Evolutionary conservation across 1,284 basidiomycete species (phyloP), one percentile per base, ranked within the genome.

Genomic region (Puccinia hordei): DNA sequence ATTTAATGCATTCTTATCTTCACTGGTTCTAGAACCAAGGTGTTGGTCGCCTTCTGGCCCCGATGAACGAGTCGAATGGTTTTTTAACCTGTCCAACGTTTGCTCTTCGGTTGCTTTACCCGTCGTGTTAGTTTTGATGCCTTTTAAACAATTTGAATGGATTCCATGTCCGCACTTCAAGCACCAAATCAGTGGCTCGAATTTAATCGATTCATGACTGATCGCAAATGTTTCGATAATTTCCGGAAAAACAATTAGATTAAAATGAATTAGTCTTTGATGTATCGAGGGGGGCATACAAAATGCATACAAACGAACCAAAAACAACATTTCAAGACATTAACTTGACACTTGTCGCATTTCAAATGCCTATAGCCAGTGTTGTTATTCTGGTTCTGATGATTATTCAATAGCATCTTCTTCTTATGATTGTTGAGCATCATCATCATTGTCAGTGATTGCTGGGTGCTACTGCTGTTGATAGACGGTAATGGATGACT

Each of bases 131-230:
- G 66, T 15, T 22, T 69, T 69, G 33, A 59, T 55, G 19, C 33
- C 24, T n/a, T 57, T 41, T 15, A 77, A 24, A 55, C 74, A 77
- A 12, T 55, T 55, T 10, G 35, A 35, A 68, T 77, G 74, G 49
- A 68, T 68, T 22, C 61, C 74, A 77, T 77, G 74, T 17, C 74
- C 74, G 57, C 74, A 77, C n/a, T 68, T 68, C 13, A 65, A 38
- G 46, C 74, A 77, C 63, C 63, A 53, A 19, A 65, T 77, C 35
- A 77, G 30, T n/a, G 74, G 61, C 65, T 68, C 63, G 66, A 59
- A 38, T 19, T 68, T 77, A 10, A 77, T 68, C 49, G 33, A 65
- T 57, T 66, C 61, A 68, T 77, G 74, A 27, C 74, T 77, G 44
- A 15, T 51, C 24, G 24, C 1, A 71, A n/a, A 51, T 13, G 17